Evolutionary conservation across 495 filamentous ascomycete species (phyloP), one percentile per base, ranked within the genome.

Genomic region (Lentithecium fluviatile): DNA sequence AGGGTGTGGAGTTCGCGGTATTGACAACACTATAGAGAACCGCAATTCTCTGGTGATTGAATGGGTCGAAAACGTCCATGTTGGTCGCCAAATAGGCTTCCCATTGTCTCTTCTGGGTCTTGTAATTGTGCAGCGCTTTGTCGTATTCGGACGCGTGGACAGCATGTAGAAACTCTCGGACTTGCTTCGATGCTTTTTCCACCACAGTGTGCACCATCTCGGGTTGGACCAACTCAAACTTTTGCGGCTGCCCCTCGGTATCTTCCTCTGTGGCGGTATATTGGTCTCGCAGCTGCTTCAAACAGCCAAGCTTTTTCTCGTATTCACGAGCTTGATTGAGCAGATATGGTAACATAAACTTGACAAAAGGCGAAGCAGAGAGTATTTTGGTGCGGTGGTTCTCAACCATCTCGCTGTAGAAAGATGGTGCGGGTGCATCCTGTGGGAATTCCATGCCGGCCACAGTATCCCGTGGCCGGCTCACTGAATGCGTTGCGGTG

Each of bases 81-180:
- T 88, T 91, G 17, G 88, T 89, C 34, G 90, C 79, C 6, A 96
- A 84, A 59, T 95, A 95, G 20, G 88, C 87, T 64, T 97, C 95
- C 93, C 94, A 97, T 62, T 96, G 91, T 45, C 88, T 82, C 56
- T 90, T 95, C 72, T 97, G 94, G 0, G 92, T 97, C 70, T 90
- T 83, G 69, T 97, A 97, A 58, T 91, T 90, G 71, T 97, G 90
- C 34, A 95, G 73, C 11, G 92, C 93, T 73, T 93, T 92, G 70
- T 97, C 94, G 67, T 96, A 97, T 68, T 99, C 95, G 15, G 91
- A 89, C 68, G 96, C 89, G 73, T 97, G 91, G 15, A 96, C 91
- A 32, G 94, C 95, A 69, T 90, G 89, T 23, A 99, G 74, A 38
- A 97, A 88, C 70, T 99, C 95, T 71, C 89, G 90, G 45, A 97